A percentile compares a stretch with the other conserved stretches of the same genome.
Evolutionary conservation across 2,329 filamentous ascomycete genomes (phyloP).

Genomic region (Emmonsia crescens): DNA sequence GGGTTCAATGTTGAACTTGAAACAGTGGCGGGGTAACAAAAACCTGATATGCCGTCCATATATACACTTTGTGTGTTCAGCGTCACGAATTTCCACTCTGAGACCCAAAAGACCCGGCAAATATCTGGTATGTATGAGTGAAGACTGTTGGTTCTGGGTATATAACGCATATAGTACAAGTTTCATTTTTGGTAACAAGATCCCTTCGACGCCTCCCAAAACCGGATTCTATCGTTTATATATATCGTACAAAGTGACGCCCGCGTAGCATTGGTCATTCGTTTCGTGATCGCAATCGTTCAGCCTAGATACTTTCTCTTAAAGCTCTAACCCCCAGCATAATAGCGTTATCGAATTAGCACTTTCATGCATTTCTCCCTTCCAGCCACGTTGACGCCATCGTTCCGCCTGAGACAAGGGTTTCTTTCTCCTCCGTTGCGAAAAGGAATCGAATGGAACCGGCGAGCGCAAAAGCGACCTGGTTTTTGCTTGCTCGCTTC

Average conservation of each 20-base stretch:
- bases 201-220: background rate
- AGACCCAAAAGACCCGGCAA: background rate
- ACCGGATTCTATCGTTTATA: background rate
- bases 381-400: background rate
- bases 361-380: background rate
- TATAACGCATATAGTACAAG: background rate
- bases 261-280: background rate
- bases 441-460: background rate
- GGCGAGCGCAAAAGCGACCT: background rate
- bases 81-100: background rate
- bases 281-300: background rate
- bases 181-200: background rate
- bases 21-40: background rate
- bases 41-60: background rate
- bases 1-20: background rate
- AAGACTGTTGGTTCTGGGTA: slow-evolving; percentile 1
- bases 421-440: background rate
- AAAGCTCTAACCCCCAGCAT: background rate
- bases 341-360: background rate
- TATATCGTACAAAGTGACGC: background rate
- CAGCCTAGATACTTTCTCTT: background rate
- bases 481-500: background rate
- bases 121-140: background rate
- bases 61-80: background rate
- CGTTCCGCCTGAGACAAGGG: background rate